Evolutionary conservation across 495 filamentous ascomycete species (phyloP).

Genomic region (Neurospora sp.): DNA sequence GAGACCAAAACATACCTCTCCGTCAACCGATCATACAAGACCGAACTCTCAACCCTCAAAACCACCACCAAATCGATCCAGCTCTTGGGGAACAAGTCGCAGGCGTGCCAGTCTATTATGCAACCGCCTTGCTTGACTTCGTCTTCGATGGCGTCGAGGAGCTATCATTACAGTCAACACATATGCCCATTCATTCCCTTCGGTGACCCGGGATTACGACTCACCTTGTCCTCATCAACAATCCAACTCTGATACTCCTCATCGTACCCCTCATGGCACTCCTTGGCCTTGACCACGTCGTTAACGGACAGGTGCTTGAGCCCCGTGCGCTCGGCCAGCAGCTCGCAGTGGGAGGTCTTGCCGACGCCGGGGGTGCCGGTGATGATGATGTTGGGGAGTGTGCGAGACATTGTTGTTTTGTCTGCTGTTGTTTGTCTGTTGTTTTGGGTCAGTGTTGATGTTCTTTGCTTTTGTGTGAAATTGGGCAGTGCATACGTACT

Average conservation of each 20-base stretch:
- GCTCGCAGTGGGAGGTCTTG: constrained; percentile 82
- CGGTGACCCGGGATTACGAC: background rate
- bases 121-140: constrained; percentile 70
- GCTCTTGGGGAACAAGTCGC: constrained; percentile 85
- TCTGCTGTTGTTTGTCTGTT: background rate
- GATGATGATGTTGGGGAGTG: constrained; percentile 79
- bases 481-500: background rate
- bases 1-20: constrained; percentile 40
- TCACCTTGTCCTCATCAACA: constrained; percentile 92
- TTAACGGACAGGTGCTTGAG: constrained; percentile 84
- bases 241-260: constrained; percentile 80
- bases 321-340: constrained; percentile 50
- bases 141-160: constrained; percentile 83
- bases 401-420: constrained; percentile 36
- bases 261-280: constrained; percentile 75
- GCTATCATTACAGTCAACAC: constrained; percentile 16
- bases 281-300: constrained; percentile 73
- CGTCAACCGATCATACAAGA: constrained; percentile 77
- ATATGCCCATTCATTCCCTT: too few relatives aligned
- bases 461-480: too few relatives aligned
- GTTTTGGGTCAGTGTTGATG: background rate
- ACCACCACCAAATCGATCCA: constrained; percentile 97
- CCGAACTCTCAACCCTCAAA: constrained; percentile 58
- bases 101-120: constrained; percentile 97
- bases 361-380: constrained; percentile 94